phyloP scores from a whole-genome alignment of 495 filamentous ascomycete species.

The Usnea hakonensis region DNA sequence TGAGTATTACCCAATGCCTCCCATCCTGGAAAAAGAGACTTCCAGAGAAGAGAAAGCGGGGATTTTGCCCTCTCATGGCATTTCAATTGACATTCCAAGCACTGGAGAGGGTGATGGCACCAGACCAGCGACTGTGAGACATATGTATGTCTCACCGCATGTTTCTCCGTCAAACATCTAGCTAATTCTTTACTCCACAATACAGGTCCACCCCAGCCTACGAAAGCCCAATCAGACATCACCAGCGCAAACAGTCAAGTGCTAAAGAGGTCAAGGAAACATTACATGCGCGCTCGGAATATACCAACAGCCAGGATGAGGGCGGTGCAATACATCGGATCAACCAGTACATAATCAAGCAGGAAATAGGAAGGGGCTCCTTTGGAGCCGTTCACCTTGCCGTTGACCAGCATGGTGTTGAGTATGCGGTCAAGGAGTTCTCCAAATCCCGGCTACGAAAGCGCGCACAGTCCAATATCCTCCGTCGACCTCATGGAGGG shows the following conservation, averaged over 20 bases:
- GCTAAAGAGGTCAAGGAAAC: conserved; percentile 83
- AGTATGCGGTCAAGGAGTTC: conserved; percentile 98
- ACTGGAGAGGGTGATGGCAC: conserved; percentile 10
- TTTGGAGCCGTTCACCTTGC: conserved; percentile 93
- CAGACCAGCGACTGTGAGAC: conserved; percentile 32
- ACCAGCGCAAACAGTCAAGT: conserved; percentile 61
- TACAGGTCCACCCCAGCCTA: conserved; percentile 44
- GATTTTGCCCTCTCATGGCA: conserved; percentile 34
- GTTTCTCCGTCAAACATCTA: conserved; percentile 7
- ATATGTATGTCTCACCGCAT: conserved; percentile 33
- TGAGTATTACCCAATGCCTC: conserved; percentile 15
- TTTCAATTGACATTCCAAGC: conserved; percentile 31
- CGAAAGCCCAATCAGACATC: conserved; percentile 67
- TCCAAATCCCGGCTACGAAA: conserved; percentile 90
- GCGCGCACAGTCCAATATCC: conserved; percentile 83
- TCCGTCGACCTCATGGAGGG: conserved; percentile 55
- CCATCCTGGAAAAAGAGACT: conserved; percentile 18
- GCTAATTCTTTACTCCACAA: conserved; percentile 2
- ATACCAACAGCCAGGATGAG: conserved; percentile 77
- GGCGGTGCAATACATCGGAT: conserved; percentile 70
- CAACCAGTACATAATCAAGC: conserved; percentile 90
- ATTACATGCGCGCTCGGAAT: conserved; percentile 79
- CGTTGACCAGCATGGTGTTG: conserved; percentile 79
- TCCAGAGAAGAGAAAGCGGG: conserved; percentile 25
- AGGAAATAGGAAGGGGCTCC: conserved; percentile 92